Evolutionary conservation across 2,329 filamentous ascomycete species (phyloP).

Genomic region (Lojkania enalia): DNA sequence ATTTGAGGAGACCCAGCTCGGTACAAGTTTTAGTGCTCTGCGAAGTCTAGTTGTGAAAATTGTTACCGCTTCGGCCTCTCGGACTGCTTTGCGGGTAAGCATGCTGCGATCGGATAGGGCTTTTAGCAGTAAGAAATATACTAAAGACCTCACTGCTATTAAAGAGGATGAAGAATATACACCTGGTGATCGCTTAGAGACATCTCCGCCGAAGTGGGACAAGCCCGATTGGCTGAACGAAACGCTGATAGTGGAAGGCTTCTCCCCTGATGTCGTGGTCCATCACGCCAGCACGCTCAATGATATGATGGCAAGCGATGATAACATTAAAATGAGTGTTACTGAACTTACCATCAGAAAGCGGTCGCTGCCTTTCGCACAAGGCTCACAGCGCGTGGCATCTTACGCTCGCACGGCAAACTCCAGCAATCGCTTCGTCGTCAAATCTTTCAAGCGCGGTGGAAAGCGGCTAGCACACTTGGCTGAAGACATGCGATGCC

Average conservation of each 20-base stretch:
- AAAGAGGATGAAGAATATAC: conserved; percentile 14
- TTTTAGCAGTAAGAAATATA: conserved; percentile 1
- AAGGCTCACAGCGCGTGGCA: conserved; percentile 41
- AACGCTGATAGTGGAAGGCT: conserved; percentile 31
- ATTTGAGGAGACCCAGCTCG: conserved; percentile 1
- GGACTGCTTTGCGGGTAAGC: conserved; percentile 29
- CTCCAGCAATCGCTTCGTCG: conserved; percentile 38
- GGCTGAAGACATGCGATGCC: conserved; percentile 3
- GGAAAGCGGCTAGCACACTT: conserved; percentile 1
- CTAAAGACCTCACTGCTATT: conserved; percentile 15
- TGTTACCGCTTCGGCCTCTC: conserved; percentile 36
- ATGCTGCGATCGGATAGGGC: background rate
- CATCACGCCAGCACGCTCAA: conserved; percentile 36
- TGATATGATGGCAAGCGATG: conserved; percentile 43
- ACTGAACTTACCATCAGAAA: conserved; percentile 40
- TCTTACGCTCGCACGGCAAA: conserved; percentile 40
- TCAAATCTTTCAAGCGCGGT: conserved; percentile 37
- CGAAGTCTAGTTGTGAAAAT: conserved; percentile 33
- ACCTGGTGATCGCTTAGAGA: conserved; percentile 20
- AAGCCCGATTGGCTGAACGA: conserved; percentile 33
- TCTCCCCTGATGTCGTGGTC: conserved; percentile 33
- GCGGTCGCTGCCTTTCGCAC: conserved; percentile 37
- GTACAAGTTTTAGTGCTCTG: conserved; percentile 1
- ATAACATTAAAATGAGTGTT: conserved; percentile 41
- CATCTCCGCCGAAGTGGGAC: conserved; percentile 29